Evolutionary conservation across 345 rosid species (phyloP).

Genomic region (Sonneratia alba): DNA sequence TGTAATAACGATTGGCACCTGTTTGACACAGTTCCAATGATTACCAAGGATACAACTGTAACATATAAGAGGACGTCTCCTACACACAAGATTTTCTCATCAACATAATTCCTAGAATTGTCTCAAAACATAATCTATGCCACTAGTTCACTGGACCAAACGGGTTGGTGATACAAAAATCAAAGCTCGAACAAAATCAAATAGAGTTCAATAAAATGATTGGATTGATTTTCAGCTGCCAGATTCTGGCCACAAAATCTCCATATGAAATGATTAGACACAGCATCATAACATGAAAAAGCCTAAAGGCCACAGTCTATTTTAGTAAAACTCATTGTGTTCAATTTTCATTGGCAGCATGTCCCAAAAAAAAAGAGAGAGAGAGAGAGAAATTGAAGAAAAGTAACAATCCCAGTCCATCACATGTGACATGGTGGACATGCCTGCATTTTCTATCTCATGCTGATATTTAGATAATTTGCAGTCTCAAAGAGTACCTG

Average conservation of each 20-base stretch:
- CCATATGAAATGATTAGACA: background rate
- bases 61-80: background rate
- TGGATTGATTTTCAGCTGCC: background rate
- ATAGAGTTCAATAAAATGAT: background rate
- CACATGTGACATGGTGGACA: background rate
- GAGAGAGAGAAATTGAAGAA: background rate
- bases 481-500: conserved; percentile 36
- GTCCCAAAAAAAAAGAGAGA: background rate
- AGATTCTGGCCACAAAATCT: background rate
- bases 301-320: background rate
- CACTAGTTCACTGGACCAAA: background rate
- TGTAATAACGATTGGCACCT: conserved; percentile 92
- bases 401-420: background rate
- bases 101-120: background rate
- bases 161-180: background rate
- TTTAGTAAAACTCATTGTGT: no score
- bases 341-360: background rate
- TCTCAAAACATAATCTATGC: background rate
- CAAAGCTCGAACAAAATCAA: background rate
- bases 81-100: background rate
- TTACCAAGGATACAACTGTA: background rate
- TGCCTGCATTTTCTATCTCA: background rate
- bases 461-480: background rate
- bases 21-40: conserved; percentile 11
- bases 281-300: background rate